A percentile compares a stretch with the other conserved stretches of the same genome.
Evolutionary conservation across 148 eudicot species (phyloP).

Genomic region (Euryodendron excelsum): DNA sequence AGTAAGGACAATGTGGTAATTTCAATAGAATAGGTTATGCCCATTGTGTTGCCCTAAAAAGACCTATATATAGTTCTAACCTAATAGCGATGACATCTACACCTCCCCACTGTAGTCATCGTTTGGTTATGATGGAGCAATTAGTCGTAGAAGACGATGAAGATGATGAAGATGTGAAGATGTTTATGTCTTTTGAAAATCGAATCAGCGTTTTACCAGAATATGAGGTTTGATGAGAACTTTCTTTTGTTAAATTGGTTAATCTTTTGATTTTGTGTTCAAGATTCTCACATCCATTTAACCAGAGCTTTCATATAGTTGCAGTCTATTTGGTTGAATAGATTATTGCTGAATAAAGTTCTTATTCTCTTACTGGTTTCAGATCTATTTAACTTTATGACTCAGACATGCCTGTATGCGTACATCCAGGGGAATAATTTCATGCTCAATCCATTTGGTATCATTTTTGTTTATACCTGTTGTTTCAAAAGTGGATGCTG

Average conservation of each 20-base stretch:
- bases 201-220: slow-evolving; percentile 3
- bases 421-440: not conserved
- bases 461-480: not conserved
- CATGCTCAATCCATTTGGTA: not conserved
- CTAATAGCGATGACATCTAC: not conserved
- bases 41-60: not conserved
- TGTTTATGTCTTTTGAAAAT: not conserved
- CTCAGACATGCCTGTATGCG: not conserved
- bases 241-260: slow-evolving; percentile 6
- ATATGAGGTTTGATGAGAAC: slow-evolving; percentile 8
- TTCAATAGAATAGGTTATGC: slow-evolving; percentile 2
- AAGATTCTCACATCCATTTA: not conserved
- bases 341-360: not conserved
- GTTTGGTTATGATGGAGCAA: not conserved
- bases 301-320: not conserved
- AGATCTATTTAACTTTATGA: slow-evolving; percentile 2
- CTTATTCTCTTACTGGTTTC: not conserved
- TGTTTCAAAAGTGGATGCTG: not conserved
- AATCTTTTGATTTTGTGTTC: not conserved
- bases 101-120: not conserved
- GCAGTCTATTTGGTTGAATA: not conserved
- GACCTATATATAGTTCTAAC: not conserved
- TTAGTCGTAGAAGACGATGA: slow-evolving; percentile 1
- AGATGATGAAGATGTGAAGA: not conserved
- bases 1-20: not conserved